Evolutionary conservation across 352 stramenopile species (phyloP), one percentile per base, ranked within the genome.

Genomic region (Pythium dissotocum): DNA sequence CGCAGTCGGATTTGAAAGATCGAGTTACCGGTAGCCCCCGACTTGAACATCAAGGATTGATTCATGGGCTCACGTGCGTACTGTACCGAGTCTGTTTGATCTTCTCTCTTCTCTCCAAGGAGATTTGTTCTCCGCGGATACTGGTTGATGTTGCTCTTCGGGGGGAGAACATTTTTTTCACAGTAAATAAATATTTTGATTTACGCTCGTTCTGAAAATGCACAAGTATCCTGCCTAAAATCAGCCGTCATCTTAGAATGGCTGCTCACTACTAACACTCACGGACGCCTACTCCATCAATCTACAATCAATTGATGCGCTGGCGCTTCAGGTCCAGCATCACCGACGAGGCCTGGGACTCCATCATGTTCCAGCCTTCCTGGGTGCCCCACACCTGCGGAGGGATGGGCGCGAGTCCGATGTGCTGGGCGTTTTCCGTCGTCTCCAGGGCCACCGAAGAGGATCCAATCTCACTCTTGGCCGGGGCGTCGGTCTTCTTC

Each of bases 261-360:
- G 38, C 38, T 44, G 38, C 38, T 44, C 48, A 64, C 60, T 32
- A 66, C 35, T 42, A 60, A 30, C 60, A 54, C 35, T 40, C 49
- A 53, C 18, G 30, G n/a, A 56, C 33, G n/a, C 38, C 38, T 6
- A 46, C 24, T 32, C 51, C 63, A 70, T 21, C 65, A 65, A 67
- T 67, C 58, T 71, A 32, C 58, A 16, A 62, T 71, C 65, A 75
- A 75, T 70, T 75, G 57, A 79, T 71, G 58, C 73, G 73, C 53
- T 79, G 73, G 33, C 73, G 65, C 69, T 79, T 79, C 21, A 79
- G 54, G 54, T 79, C 73, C 53, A 79, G 35, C 73, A 77, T 77
- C 36, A 72, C 73, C 1, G 73, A 77, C 48, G 73, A 79, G 24
- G 73, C 73, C 38, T 71, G 49, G 30, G 73, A 77, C 58, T 79